Base-by-base conservation (phyloP, 2,329 filamentous ascomycete genomes). In the Alternaria alternata region DNA sequence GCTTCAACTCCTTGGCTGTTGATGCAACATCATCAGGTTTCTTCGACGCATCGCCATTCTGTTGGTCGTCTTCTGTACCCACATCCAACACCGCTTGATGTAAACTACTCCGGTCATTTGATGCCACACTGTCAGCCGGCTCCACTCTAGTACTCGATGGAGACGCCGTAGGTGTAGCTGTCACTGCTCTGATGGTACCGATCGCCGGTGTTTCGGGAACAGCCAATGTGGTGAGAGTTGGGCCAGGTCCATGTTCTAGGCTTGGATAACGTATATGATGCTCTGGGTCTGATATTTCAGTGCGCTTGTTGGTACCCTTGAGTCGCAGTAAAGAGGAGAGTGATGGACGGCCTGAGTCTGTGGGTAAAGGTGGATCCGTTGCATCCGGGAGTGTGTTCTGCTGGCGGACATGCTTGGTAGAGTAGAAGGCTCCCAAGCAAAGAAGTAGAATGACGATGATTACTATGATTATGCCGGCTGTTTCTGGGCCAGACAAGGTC, bases 171-270 rank as follows among this genome's bases (percentile, higher is more conserved):
- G 30, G 46, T 24, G 46, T 49, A 18, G 46, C 20, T 38, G 22
- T 34, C 8, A 49, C 46, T 49, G 46, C 46, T 49, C 46, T 49
- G 24, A 49, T 38, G 5, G 46, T 49, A 34, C 12, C 5, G 46
- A 49, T 24, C 8, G 20, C 8, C 16, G 20, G 34, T 18, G 46
- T 26, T 3, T 36, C 14, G 18, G 46, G 46, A 32, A 6, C 20
- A 22, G 24, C 16, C n/a, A 22, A 34, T 9, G 18, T 47, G 48
- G 36, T 26, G 28, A 51, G 26, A 24, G 51, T 55, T 36, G 57
- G 44, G 7, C 59, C 48, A 2, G 54, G 46, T 7, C 58, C 54
- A 12, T 61, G 30, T 5, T 56, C 52, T 43, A 57, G 39, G 6
- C 54, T 57, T 6, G 51, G 46, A 16, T 32, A 20, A 16, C 41